These are phyloP conservation scores for Blastobotrys chiropterorum DNA, from an alignment of 805 yeast species.

Conservation along the genomic window DNA sequence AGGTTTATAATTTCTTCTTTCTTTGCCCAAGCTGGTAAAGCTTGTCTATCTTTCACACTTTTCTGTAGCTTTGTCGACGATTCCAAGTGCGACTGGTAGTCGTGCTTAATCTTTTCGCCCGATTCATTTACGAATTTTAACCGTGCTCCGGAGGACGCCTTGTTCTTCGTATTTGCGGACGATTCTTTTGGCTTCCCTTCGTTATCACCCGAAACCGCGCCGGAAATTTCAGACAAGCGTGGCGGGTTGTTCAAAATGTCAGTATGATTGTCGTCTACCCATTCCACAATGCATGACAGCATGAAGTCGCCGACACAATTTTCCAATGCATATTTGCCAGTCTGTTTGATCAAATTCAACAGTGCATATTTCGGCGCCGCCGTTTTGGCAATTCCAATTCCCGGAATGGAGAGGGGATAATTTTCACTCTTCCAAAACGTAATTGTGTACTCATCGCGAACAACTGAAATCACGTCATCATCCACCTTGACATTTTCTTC, in stretches of 20 bases:
- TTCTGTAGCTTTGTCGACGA: constrained; percentile 28
- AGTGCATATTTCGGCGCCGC: constrained; percentile 28
- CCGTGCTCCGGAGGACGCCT: constrained; percentile 1
- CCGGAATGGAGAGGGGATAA: constrained; percentile 68
- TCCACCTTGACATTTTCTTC: not conserved
- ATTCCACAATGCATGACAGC: constrained; percentile 63
- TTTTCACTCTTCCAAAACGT: constrained; percentile 39
- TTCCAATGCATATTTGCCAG: constrained; percentile 27
- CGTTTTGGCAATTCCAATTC: constrained; percentile 48
- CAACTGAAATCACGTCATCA: not conserved
- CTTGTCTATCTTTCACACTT: constrained; percentile 43
- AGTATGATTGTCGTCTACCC: constrained; percentile 62
- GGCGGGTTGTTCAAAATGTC: constrained; percentile 69
- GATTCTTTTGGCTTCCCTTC: not conserved
- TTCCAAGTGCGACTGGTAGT: constrained; percentile 30
- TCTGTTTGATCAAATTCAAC: constrained; percentile 28
- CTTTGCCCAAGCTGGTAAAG: constrained; percentile 82
- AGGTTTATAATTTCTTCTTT: constrained; percentile 48
- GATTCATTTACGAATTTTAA: constrained; percentile 5
- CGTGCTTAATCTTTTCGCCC: constrained; percentile 29
- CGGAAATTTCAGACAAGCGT: constrained; percentile 41
- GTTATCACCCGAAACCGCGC: constrained; percentile 26
- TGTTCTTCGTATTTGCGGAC: not conserved
- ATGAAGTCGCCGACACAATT: constrained; percentile 60
- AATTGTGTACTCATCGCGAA: constrained; percentile 6